Conservation (phyloP, 805 yeast species). For the Kuraishia hungarica region DNA sequence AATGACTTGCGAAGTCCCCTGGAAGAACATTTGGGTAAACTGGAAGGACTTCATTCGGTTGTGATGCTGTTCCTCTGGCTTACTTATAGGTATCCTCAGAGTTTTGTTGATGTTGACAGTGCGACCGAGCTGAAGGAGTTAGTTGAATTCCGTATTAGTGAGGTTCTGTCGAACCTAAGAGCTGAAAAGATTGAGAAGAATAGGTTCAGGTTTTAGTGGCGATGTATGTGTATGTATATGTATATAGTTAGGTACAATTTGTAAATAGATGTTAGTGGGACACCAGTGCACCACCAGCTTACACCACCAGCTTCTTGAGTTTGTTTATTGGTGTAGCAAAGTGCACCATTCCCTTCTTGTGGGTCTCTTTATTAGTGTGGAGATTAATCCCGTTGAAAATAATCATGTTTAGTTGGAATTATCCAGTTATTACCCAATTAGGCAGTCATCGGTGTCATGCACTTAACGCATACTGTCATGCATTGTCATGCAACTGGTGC, state of each 20-base stretch:
- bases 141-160: slow-evolving; percentile 55
- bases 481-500: too few species aligned
- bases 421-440: too few species aligned
- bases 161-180: slow-evolving; percentile 30
- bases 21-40: slow-evolving; percentile 15
- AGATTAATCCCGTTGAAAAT: too few species aligned
- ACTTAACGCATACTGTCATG: too few species aligned
- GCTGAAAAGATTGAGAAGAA: slow-evolving; percentile 3
- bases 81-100: slow-evolving; percentile 76
- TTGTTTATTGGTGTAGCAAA: too few species aligned
- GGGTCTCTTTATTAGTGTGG: too few species aligned
- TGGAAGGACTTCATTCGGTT: slow-evolving; percentile 63
- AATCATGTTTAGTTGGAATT: too few species aligned
- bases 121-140: slow-evolving; percentile 62
- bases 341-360: too few species aligned
- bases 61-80: slow-evolving; percentile 77
- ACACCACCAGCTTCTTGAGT: too few species aligned
- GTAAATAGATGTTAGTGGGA: too few species aligned
- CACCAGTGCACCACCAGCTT: too few species aligned
- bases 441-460: too few species aligned
- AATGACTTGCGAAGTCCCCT: background rate
- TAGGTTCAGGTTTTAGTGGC: background rate
- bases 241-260: background rate
- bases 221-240: background rate
- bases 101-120: slow-evolving; percentile 67